A percentile compares a stretch with the other conserved stretches of the same genome.
Evolutionary conservation across 768 basidiomycete genomes (phyloP).

Genomic region (Boletus eberwhitei): DNA sequence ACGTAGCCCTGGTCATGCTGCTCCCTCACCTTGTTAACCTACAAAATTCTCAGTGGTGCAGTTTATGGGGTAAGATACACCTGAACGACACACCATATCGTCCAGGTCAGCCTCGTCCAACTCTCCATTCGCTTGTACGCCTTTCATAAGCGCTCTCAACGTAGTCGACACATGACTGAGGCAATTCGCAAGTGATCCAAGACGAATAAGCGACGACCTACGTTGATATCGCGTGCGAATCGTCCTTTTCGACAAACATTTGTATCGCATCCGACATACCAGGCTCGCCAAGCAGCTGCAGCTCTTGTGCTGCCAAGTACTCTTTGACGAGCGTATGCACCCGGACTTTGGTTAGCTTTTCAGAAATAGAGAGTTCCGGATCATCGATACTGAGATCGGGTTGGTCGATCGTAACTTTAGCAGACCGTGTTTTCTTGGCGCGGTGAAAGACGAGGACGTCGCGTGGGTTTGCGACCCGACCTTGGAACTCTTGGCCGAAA

Average conservation of each 20-base stretch:
- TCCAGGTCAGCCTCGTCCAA: slow-evolving; percentile 73
- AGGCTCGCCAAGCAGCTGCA: slow-evolving; percentile 85
- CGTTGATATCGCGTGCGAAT: slow-evolving; percentile 87
- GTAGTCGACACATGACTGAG: slow-evolving; percentile 64
- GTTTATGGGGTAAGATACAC: not conserved
- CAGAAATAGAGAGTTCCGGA: slow-evolving; percentile 57
- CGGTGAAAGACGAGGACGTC: slow-evolving; percentile 91
- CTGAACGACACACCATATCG: slow-evolving; percentile 51
- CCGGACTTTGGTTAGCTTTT: slow-evolving; percentile 76
- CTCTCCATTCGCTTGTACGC: slow-evolving; percentile 61
- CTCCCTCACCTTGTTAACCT: slow-evolving; percentile 72
- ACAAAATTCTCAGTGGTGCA: not conserved
- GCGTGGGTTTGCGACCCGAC: slow-evolving; percentile 88
- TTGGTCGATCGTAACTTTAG: slow-evolving; percentile 68
- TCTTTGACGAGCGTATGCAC: slow-evolving; percentile 90
- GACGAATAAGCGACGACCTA: slow-evolving; percentile 37
- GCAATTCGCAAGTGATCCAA: not conserved
- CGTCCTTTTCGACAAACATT: slow-evolving; percentile 96
- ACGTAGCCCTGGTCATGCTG: slow-evolving; percentile 61
- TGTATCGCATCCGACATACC: slow-evolving; percentile 95
- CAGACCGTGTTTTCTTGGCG: slow-evolving; percentile 51
- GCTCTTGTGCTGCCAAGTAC: slow-evolving; percentile 87
- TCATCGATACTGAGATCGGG: slow-evolving; percentile 84
- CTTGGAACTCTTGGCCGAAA: slow-evolving; percentile 94
- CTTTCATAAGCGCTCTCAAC: slow-evolving; percentile 61